These are phyloP conservation scores for Schizosaccharomyces lindneri DNA, from an alignment of 805 yeast genomes.

Conservation along the genomic window DNA sequence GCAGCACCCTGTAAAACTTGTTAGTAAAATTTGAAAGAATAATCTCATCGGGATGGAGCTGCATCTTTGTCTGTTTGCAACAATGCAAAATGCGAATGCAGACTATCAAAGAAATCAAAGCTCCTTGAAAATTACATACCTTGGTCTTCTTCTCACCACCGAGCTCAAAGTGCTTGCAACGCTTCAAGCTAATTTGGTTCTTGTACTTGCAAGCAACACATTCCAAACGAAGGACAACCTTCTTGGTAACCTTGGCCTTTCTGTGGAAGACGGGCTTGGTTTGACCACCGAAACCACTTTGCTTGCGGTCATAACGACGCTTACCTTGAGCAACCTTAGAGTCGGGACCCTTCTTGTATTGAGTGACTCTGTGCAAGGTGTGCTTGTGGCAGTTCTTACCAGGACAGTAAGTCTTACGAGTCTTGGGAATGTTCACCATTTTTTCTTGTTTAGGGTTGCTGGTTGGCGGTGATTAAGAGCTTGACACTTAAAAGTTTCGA, in stretches of 20 bases:
- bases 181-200: constrained; percentile 91
- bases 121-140: constrained; percentile 17
- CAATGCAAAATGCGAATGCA: no score
- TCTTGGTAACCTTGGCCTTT: constrained; percentile 99
- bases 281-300: constrained; percentile 99
- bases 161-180: constrained; percentile 99
- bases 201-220: constrained; percentile 97
- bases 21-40: background rate
- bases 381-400: constrained; percentile 97
- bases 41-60: no score
- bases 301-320: constrained; percentile 99
- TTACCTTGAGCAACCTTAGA: constrained; percentile 98
- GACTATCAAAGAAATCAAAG: background rate
- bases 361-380: constrained; percentile 99
- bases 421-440: constrained; percentile 95
- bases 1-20: background rate
- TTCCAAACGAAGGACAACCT: constrained; percentile 97
- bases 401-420: constrained; percentile 99
- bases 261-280: constrained; percentile 99
- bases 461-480: background rate
- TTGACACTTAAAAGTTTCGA: background rate
- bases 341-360: constrained; percentile 99
- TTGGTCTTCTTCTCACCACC: constrained; percentile 99
- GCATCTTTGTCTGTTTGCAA: no score
- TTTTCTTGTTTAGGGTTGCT: background rate